Evolutionary conservation across 108 stramenopile genomes (phyloP).

Genomic region (Schizochytrium sp.): DNA sequence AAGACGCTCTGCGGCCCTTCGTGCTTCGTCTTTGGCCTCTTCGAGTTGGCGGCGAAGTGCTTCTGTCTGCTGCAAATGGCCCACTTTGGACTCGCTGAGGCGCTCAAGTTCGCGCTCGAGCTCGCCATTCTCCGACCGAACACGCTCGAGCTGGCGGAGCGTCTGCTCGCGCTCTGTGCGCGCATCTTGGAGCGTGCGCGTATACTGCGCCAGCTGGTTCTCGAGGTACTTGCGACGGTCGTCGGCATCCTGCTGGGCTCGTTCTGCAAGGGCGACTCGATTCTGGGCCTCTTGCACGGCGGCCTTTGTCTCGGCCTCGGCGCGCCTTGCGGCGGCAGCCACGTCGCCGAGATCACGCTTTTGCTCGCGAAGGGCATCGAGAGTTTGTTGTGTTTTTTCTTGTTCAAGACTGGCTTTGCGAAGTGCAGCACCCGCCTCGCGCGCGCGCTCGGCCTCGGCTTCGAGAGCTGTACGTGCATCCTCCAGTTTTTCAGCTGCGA

Average conservation of each 20-base stretch:
- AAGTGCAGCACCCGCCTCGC: neutral
- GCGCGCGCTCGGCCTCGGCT: neutral
- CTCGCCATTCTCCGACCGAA: neutral
- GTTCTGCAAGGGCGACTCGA: neutral
- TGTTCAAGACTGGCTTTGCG: neutral
- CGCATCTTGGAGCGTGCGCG: neutral
- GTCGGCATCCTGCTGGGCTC: neutral
- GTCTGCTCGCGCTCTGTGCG: neutral
- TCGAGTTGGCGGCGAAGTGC: neutral
- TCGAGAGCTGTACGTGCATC: neutral
- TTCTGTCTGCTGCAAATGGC: neutral
- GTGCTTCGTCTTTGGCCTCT: neutral
- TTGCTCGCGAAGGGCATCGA: neutral
- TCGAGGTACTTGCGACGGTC: neutral
- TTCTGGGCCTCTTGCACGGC: neutral
- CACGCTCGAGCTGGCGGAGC: neutral
- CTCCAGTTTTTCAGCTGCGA: neutral
- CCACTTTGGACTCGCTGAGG: neutral
- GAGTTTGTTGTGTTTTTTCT: neutral
- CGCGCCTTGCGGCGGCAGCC: neutral
- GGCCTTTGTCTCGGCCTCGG: neutral
- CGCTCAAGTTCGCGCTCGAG: neutral
- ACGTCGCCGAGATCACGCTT: neutral
- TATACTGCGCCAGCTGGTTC: neutral
- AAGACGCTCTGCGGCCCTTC: neutral